A percentile compares a stretch with the other conserved stretches of the same genome.
Evolutionary conservation across 2,329 filamentous ascomycete genomes (phyloP).

Genomic region (Neofusicoccum ribis): DNA sequence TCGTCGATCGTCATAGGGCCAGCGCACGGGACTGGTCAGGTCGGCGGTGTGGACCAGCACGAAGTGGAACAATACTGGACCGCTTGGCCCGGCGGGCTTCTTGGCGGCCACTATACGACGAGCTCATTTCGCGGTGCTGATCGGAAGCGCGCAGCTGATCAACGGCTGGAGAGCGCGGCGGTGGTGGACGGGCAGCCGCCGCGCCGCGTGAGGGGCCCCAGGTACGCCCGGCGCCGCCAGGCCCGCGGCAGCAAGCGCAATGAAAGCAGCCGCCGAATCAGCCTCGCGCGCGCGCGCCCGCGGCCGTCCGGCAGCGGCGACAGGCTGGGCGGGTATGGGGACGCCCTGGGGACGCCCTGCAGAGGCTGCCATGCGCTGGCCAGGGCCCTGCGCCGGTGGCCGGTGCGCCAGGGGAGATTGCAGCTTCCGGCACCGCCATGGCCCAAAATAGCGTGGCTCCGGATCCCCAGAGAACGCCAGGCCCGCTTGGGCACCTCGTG

Average conservation of each 20-base stretch:
- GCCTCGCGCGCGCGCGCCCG: not conserved
- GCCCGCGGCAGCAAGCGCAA: not conserved
- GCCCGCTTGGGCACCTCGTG: not conserved
- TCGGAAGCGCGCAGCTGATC: not conserved
- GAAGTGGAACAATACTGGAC: constrained; percentile 24
- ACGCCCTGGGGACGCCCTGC: not conserved
- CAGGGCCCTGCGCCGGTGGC: not conserved
- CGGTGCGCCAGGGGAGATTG: constrained; percentile 15
- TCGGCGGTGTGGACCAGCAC: constrained; percentile 4
- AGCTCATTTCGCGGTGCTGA: constrained; percentile 15
- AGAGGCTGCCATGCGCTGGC: not conserved
- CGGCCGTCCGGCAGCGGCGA: not conserved
- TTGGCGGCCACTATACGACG: constrained; percentile 12
- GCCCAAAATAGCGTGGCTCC: constrained; percentile 9
- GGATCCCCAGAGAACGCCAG: constrained; percentile 14
- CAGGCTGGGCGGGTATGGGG: not conserved
- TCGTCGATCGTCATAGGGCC: constrained; percentile 17
- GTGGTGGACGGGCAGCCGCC: not conserved
- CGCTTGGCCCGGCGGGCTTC: constrained; percentile 17
- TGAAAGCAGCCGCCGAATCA: not conserved
- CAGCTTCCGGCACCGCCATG: constrained; percentile 6
- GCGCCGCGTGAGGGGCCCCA: not conserved
- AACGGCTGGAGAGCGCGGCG: not conserved
- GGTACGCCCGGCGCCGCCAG: too few relatives aligned
- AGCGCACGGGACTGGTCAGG: not conserved